Percentiles rank a stretch among this genome's conserved stretches.
phyloP scores from a whole-genome alignment of 2,329 filamentous ascomycete species.

The Stemphylium vesicarium region DNA sequence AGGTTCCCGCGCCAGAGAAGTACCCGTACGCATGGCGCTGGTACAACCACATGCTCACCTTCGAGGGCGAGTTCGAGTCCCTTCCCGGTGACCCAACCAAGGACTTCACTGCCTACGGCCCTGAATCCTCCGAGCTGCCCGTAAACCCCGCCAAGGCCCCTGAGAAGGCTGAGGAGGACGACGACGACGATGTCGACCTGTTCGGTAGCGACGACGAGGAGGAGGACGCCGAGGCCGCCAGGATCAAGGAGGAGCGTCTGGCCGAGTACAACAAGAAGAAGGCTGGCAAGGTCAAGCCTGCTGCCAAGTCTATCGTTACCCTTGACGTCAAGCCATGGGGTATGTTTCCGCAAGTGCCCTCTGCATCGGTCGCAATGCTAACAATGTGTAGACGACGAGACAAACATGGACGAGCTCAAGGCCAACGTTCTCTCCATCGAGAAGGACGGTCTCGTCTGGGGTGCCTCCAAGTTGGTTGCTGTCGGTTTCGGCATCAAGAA shows the following conservation, averaged over 20 bases:
- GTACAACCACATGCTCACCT: conserved; percentile 98
- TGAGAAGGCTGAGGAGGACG: conserved; percentile 64
- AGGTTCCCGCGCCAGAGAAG: conserved; percentile 78
- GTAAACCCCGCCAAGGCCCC: conserved; percentile 87
- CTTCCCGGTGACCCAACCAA: conserved; percentile 91
- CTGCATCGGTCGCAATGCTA: conserved; percentile 15
- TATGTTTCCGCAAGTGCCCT: conserved; percentile 58
- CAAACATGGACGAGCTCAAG: conserved; percentile 85
- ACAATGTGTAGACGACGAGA: conserved; percentile 77
- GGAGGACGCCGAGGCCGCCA: conserved; percentile 72
- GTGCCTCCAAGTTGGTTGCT: conserved; percentile 84
- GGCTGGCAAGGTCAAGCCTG: conserved; percentile 87
- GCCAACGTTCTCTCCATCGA: conserved; percentile 80
- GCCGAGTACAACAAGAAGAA: conserved; percentile 98
- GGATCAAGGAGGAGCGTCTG: conserved; percentile 85
- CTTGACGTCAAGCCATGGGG: conserved; percentile 99
- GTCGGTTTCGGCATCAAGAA: conserved; percentile 99
- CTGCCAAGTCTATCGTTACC: conserved; percentile 95
- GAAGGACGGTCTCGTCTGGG: conserved; percentile 96
- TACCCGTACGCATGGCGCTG: conserved; percentile 94
- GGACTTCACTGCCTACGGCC: conserved; percentile 88
- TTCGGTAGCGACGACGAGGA: conserved; percentile 89
- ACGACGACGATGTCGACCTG: conserved; percentile 81
- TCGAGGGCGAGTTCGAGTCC: conserved; percentile 88
- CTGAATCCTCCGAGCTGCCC: conserved; percentile 77